Evolutionary conservation across 2,329 filamentous ascomycete species (phyloP).

Genomic region (Trichoderma sp.): DNA sequence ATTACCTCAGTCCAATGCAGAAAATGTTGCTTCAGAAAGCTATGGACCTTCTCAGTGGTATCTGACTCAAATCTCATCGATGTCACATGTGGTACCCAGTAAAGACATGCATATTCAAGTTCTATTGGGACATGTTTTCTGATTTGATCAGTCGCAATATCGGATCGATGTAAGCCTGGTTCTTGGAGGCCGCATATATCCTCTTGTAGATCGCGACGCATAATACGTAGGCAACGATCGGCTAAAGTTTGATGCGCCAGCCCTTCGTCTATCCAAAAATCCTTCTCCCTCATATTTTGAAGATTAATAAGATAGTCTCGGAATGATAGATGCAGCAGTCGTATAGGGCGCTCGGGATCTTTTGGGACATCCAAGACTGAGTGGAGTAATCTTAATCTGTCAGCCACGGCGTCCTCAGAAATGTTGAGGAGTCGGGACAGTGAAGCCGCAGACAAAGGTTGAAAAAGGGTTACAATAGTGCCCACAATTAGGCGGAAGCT

Average conservation of each 20-base stretch:
- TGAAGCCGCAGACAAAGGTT: background rate
- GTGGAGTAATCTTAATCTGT: background rate
- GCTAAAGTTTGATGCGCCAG: background rate
- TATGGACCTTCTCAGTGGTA: background rate
- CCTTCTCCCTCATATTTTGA: background rate
- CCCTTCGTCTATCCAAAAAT: background rate
- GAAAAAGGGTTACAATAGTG: background rate
- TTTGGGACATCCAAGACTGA: background rate
- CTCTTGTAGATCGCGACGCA: background rate
- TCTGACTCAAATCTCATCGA: fast-evolving
- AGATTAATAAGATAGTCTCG: slow-evolving; percentile 2
- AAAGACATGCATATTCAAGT: background rate
- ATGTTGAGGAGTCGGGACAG: background rate
- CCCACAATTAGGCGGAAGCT: background rate
- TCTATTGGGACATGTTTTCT: background rate
- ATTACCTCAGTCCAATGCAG: background rate
- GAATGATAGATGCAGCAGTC: background rate
- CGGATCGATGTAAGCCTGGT: background rate
- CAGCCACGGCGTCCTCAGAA: background rate
- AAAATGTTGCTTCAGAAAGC: background rate
- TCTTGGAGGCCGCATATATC: background rate
- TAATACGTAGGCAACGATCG: background rate
- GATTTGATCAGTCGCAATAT: background rate
- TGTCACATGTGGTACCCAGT: background rate
- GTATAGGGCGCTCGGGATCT: background rate